Percentiles rank a stretch among this genome's conserved stretches.
Conservation (phyloP, 2,329 filamentous ascomycete genomes). For the Cladophialophora psammophila region DNA sequence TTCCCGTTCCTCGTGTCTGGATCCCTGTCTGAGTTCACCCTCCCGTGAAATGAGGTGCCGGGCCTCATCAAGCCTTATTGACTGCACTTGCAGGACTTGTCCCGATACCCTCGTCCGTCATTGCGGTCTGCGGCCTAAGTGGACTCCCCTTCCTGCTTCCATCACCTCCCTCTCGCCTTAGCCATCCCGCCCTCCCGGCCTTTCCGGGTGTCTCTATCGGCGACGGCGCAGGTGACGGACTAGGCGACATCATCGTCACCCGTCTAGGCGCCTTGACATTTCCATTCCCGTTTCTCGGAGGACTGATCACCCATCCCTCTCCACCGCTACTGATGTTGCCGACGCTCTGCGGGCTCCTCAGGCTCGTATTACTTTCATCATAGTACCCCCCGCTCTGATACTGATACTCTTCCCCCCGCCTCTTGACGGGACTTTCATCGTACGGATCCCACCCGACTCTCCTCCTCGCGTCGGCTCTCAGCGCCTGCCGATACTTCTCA, state of each 20-base stretch:
- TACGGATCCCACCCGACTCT: constrained; percentile 76
- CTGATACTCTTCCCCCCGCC: constrained; percentile 70
- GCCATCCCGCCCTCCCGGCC: constrained; percentile 32
- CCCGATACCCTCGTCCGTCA: constrained; percentile 45
- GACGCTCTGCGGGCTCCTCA: constrained; percentile 4
- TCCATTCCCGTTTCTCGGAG: neutral
- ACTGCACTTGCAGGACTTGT: constrained; percentile 41
- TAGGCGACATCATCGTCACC: constrained; percentile 11
- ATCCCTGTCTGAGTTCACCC: neutral
- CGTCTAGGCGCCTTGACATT: neutral
- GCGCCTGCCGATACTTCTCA: constrained; percentile 65
- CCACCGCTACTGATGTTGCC: neutral
- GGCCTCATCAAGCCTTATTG: neutral
- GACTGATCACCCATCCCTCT: constrained; percentile 6
- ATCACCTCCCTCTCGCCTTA: constrained; percentile 32
- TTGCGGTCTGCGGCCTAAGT: constrained; percentile 43
- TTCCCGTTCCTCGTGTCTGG: neutral
- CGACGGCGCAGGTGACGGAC: constrained; percentile 38
- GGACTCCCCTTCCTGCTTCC: constrained; percentile 46
- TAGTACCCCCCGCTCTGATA: constrained; percentile 46
- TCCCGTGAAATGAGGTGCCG: neutral
- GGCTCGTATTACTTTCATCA: neutral
- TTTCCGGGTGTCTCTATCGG: constrained; percentile 27
- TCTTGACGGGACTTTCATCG: constrained; percentile 73
- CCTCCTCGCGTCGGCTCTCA: constrained; percentile 66